A percentile compares a stretch with the other conserved stretches of the same genome.
Evolutionary conservation across 148 eudicot genomes (phyloP).

Genomic region (Persicaria tinctoria): DNA sequence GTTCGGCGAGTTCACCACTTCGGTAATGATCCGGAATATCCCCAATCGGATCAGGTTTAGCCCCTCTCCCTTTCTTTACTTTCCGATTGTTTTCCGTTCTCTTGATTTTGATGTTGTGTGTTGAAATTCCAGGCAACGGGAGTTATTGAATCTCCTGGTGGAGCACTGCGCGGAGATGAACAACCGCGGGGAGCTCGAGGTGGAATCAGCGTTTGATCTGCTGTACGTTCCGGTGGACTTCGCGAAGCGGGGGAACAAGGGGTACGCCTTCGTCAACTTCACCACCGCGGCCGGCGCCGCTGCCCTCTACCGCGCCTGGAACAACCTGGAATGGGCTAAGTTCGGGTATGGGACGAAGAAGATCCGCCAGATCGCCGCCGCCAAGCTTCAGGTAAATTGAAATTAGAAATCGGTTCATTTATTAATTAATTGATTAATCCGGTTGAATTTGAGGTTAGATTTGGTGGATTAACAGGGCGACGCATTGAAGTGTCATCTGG

Average conservation of each 20-base stretch:
- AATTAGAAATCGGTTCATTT: neutral
- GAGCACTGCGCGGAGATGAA: slow-evolving; percentile 13
- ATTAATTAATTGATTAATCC: neutral
- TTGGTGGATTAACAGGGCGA: slow-evolving; percentile 16
- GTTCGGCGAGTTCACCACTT: neutral
- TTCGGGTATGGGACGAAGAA: slow-evolving; percentile 9
- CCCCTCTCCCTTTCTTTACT: no score
- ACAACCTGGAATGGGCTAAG: neutral
- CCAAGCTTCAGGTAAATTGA: slow-evolving; percentile 18
- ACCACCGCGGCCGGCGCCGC: slow-evolving; percentile 19
- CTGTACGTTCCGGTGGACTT: slow-evolving; percentile 27
- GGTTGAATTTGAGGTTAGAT: neutral
- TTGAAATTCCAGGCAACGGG: neutral
- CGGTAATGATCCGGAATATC: slow-evolving; percentile 14
- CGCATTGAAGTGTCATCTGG: slow-evolving; percentile 10
- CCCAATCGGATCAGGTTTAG: slow-evolving; percentile 2
- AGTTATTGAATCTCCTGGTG: slow-evolving; percentile 10
- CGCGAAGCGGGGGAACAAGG: slow-evolving; percentile 15
- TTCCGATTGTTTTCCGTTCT: neutral
- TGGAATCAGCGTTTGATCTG: slow-evolving; percentile 15
- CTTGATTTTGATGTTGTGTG: neutral
- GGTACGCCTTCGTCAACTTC: slow-evolving; percentile 29
- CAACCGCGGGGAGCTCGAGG: neutral
- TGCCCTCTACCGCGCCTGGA: slow-evolving; percentile 18
- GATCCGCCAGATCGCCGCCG: slow-evolving; percentile 11